Base-by-base conservation (phyloP, 2,329 filamentous ascomycete species). In the Arthrobotrys pseudoclavata region DNA sequence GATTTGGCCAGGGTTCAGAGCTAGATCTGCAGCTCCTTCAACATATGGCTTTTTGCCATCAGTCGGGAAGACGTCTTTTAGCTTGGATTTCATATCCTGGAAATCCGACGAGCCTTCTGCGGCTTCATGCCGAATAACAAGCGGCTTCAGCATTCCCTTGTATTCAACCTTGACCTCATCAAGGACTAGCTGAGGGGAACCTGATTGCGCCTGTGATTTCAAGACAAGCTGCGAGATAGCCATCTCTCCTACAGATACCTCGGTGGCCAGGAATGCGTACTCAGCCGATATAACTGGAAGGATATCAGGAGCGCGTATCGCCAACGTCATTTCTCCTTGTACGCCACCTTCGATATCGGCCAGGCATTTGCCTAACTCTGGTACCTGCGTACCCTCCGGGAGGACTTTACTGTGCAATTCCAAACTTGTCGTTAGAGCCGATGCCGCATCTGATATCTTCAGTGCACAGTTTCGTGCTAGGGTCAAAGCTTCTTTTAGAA, bases 391-490 rank as follows among this genome's bases (percentile, higher is more conserved):
- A 37, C 50, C 55, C 15, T 20, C n/a, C 2, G 75, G 64, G 88
- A 82, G 83, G 90, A 89, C 85, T 52, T 83, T 86, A 72, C 88
- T 86, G 82, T 91, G 84, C 52, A 91, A 84, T 81, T 91, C 90
- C 88, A 90, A 91, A 81, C 91, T 89, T 62, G 90, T 87, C 29
- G 88, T 86, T 40, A 91, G 83, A 7, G 91, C 85, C 31, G 90
- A 84, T 64, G 88, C 87, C 7, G 86, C 86, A 64, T 88, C 86
- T 6, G 86, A 86, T 55, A 85, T 84, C 76, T 86, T 84, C 2
- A 84, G 84, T 3, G 89, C 89, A 10, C 88, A 89, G 74, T 86
- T 85, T 79, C 89, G 85, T 71, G 91, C 83, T n/a, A 86, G 84
- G 88, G 89, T 91, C 60, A 87, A 86, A 42, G 91, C 83, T 42